Percentiles rank a stretch among this genome's conserved stretches.
phyloP scores from a whole-genome alignment of 257 asterid genomes.

The Mentha longifolia region DNA sequence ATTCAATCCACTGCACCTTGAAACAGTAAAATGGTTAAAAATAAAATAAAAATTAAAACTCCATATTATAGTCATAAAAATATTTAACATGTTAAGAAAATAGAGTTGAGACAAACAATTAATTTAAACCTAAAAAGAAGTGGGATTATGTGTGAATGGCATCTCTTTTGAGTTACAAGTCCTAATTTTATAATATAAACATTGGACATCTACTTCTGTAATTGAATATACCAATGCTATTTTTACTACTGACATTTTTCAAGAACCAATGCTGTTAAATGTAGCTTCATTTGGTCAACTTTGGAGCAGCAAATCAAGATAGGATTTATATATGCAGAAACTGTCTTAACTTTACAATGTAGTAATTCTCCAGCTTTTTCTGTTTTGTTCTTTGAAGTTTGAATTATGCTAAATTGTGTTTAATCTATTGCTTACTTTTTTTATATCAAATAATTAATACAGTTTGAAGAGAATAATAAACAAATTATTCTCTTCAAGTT shows the following conservation, averaged over 20 bases:
- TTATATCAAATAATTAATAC: no score
- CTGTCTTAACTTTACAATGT: slow-evolving; percentile 31
- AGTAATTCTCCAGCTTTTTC: slow-evolving; percentile 29
- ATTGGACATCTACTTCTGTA: slow-evolving; percentile 37
- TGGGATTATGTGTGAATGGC: neutral
- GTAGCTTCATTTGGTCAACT: slow-evolving; percentile 46
- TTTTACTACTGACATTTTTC: slow-evolving; percentile 39
- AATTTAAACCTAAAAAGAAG: no score
- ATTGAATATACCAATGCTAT: slow-evolving; percentile 41
- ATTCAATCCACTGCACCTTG: neutral
- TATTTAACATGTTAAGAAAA: neutral
- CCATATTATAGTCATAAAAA: neutral
- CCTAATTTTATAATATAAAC: slow-evolving; percentile 12
- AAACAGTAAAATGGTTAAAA: neutral
- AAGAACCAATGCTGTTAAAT: slow-evolving; percentile 36
- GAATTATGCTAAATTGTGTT: neutral
- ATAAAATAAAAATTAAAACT: neutral
- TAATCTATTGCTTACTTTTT: neutral
- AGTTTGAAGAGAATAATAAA: no score
- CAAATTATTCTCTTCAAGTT: no score
- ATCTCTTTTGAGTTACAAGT: slow-evolving; percentile 4
- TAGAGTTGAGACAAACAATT: no score
- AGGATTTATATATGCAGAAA: slow-evolving; percentile 24
- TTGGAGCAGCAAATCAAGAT: slow-evolving; percentile 25
- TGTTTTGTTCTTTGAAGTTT: neutral